Evolutionary conservation across 139 green algal genomes (phyloP).

Genomic region (Pseudopediastrum boryanum): DNA sequence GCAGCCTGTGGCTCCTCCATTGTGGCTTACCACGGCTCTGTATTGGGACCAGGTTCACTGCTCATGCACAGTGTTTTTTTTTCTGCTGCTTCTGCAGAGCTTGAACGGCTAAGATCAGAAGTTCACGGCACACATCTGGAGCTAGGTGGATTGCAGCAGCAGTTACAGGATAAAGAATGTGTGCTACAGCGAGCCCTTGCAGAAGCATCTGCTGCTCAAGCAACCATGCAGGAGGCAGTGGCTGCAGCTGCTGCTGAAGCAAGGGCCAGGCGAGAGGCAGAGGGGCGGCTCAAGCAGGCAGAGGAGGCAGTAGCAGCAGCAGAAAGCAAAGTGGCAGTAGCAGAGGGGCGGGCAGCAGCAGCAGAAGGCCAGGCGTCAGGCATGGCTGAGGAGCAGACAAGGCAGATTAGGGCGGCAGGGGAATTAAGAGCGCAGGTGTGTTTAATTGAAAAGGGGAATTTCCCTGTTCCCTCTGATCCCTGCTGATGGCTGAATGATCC

Average conservation of each 20-base stretch:
- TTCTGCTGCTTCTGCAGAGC: constrained; percentile 9
- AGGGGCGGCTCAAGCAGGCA: constrained; percentile 31
- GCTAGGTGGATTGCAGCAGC: constrained; percentile 13
- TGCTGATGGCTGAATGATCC: too few relatives aligned
- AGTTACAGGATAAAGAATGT: constrained; percentile 18
- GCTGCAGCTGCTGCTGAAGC: constrained; percentile 2
- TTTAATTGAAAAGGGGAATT: too few relatives aligned
- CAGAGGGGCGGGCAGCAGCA: neutral
- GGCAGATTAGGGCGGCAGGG: constrained; percentile 6
- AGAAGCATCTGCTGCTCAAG: constrained; percentile 9
- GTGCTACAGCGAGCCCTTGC: constrained; percentile 3
- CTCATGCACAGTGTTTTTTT: too few relatives aligned
- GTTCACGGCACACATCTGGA: constrained; percentile 36
- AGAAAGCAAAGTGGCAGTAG: neutral
- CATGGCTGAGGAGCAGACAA: constrained; percentile 8
- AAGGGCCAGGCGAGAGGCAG: constrained; percentile 21
- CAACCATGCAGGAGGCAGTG: too few relatives aligned
- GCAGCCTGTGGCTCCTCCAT: too few relatives aligned
- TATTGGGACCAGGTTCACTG: too few relatives aligned
- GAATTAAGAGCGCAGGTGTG: constrained; percentile 6
- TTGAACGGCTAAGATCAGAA: constrained; percentile 30
- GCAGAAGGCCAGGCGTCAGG: constrained; percentile 3
- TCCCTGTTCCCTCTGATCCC: too few relatives aligned
- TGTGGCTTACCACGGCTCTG: too few relatives aligned
- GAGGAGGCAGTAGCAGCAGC: constrained; percentile 32